These are phyloP conservation scores for Takakia lepidozioides DNA, from an alignment of 225 moss, liverwort and hornwort species.

Conservation along the genomic window DNA sequence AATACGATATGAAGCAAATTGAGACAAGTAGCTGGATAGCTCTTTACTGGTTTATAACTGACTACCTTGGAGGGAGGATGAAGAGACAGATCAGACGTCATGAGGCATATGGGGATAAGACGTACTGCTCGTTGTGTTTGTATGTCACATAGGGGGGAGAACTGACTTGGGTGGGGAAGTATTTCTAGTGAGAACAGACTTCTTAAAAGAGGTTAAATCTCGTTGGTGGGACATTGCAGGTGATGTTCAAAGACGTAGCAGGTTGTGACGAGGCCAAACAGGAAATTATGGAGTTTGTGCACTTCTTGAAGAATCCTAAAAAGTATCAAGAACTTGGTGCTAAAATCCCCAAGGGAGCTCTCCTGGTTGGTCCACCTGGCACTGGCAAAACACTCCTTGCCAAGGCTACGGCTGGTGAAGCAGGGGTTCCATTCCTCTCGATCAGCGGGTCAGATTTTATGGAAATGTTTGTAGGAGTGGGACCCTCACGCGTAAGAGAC, in stretches of 20 bases:
- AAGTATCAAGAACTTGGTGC: constrained; percentile 98
- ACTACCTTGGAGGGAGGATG: too few species aligned
- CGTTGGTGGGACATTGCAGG: too few species aligned
- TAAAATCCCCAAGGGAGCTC: constrained; percentile 97
- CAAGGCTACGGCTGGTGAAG: constrained; percentile 98
- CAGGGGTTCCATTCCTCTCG: constrained; percentile 95
- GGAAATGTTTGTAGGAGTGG: constrained; percentile 99
- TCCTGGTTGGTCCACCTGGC: constrained; percentile 95
- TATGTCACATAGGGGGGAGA: too few species aligned
- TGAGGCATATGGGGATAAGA: too few species aligned
- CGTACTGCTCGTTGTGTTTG: too few species aligned
- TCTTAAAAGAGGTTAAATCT: too few species aligned
- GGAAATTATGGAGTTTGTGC: constrained; percentile 99
- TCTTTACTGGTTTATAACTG: too few species aligned
- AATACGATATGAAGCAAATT: too few species aligned
- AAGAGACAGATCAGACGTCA: too few species aligned
- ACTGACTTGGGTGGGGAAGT: too few species aligned
- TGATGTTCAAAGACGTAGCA: constrained; percentile 99
- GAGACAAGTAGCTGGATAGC: too few species aligned
- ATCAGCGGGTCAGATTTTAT: constrained; percentile 99
- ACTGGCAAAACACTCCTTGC: constrained; percentile 93
- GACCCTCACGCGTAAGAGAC: constrained; percentile 96
- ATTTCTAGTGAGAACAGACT: too few species aligned
- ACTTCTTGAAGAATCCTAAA: constrained; percentile 93
- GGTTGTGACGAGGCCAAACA: constrained; percentile 99